Evolutionary conservation across 192 early-diverging fungal species (phyloP), one percentile per base, ranked within the genome.

Genomic region (Backusella australiensis): DNA sequence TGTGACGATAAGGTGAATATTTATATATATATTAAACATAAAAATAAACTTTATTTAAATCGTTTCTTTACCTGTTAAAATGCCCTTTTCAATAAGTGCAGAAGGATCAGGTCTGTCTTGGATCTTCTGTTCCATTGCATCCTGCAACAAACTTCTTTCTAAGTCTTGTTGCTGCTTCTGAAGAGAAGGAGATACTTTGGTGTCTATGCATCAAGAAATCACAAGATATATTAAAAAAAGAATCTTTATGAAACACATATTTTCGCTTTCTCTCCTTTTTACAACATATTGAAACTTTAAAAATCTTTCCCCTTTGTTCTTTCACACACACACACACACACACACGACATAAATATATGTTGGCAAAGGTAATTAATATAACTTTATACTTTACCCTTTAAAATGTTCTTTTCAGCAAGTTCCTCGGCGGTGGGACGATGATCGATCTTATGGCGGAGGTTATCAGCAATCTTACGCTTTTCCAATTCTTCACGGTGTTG

Each of bases 361-460:
- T n/a, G 17, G 4, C 46, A 19, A 49, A n/a, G 19, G 5, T 4
- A n/a, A 49, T n/a, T 49, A 0, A 19, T 19, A 19, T 19, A 19
- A 6, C 17, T 6, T 49, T 49, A 19, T 49, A 49, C 46, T 75
- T 73, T 79, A 87, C 86, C 81, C 59, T 83, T 85, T 41, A 87
- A 44, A 34, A 87, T 87, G 39, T 85, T 84, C n/a, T 84, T 77
- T 68, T 88, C 75, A 42, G 87, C 83, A n/a, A 93, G 82, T 34
- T 92, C 73, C 0, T 83, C 76, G 17, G 76, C 79, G 8, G 83
- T 71, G 6, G 91, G 89, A 38, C 92, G 85, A 41, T 74, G 67
- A 72, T 88, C 85, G 46, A 91, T 81, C 78, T 90, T 90, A 74
- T 85, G 85, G 6, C 90, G 87, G 29, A 93, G 80, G 2, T 75